Conservation (phyloP, 257 asterid genomes). For the Echites panduratus region DNA sequence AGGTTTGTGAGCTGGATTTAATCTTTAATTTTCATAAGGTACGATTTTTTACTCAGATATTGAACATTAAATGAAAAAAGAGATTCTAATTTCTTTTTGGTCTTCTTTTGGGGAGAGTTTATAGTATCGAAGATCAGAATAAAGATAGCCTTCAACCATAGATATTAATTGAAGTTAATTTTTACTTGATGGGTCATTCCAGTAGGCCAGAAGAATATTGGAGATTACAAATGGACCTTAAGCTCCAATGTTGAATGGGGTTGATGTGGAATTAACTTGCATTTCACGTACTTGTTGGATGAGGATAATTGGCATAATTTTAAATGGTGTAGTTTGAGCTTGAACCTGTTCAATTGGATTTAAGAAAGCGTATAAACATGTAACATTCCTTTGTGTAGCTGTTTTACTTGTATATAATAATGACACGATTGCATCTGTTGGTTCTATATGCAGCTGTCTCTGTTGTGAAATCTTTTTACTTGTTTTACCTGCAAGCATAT, state of each 20-base stretch:
- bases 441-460: background rate
- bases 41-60: constrained; percentile 14
- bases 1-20: constrained; percentile 96
- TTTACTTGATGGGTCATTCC: background rate
- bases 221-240: background rate
- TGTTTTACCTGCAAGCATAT: background rate
- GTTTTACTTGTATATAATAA: background rate
- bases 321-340: background rate
- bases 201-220: background rate
- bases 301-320: background rate
- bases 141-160: background rate
- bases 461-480: background rate
- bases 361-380: background rate
- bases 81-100: background rate
- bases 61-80: background rate
- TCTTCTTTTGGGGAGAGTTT: background rate
- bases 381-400: background rate
- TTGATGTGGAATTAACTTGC: background rate
- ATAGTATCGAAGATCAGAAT: background rate
- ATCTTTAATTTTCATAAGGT: constrained; percentile 98
- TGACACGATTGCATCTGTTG: background rate
- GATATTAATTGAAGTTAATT: background rate
- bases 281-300: background rate
- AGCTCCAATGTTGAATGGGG: background rate
- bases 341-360: background rate